phyloP scores from a whole-genome alignment of 139 green algal genomes.

The Yamagishiella unicocca region DNA sequence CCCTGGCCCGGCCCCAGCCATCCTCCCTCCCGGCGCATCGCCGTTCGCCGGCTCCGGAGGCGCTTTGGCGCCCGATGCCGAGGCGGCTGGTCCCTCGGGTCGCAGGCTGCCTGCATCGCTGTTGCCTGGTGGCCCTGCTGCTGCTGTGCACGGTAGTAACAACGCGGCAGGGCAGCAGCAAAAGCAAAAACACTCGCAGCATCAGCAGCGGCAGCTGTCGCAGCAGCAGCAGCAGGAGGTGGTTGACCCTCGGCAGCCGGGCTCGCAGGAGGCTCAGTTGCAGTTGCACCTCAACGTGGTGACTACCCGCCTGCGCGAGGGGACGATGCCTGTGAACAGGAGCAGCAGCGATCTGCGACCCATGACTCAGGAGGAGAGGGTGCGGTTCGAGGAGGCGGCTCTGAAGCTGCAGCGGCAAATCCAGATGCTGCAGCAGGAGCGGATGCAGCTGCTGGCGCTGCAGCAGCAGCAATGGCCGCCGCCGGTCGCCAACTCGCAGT shows the following conservation, averaged over 20 bases:
- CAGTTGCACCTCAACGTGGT: not conserved
- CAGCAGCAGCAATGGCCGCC: constrained; percentile 15
- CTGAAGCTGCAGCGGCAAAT: not conserved
- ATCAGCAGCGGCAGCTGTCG: not conserved
- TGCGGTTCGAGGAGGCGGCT: not conserved
- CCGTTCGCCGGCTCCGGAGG: too few relatives aligned
- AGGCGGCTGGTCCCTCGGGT: too few relatives aligned
- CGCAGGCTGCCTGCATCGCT: not conserved
- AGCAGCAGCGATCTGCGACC: not conserved
- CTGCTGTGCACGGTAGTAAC: too few relatives aligned
- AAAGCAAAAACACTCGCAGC: too few relatives aligned
- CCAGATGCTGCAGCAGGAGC: not conserved
- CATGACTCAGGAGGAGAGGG: not conserved
- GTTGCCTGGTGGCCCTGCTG: too few relatives aligned
- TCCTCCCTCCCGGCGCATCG: too few relatives aligned
- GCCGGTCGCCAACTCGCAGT: too few relatives aligned
- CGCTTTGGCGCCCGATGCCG: too few relatives aligned
- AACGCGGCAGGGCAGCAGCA: too few relatives aligned
- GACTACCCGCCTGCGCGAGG: not conserved
- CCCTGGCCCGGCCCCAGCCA: too few relatives aligned
- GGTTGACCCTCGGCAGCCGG: not conserved
- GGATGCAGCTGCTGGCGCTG: not conserved
- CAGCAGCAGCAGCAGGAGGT: not conserved
- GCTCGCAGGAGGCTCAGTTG: not conserved
- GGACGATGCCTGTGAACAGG: not conserved